Conservation (phyloP, 164 flowering plant species). For the Sedum album region DNA sequence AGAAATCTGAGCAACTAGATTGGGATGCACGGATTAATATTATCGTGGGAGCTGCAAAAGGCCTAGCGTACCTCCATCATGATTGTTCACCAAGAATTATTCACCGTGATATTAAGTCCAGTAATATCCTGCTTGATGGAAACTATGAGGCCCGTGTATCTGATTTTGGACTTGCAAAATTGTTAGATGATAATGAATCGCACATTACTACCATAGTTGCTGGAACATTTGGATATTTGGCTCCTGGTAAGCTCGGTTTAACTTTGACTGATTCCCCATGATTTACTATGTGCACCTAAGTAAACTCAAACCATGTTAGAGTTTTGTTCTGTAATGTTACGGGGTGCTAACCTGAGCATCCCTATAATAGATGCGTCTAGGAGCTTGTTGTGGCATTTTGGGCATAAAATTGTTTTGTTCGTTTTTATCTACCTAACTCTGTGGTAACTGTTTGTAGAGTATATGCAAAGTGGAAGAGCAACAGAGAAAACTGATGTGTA, state of each 20-base stretch:
- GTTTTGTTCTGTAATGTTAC: background rate
- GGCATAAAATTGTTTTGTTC: no score
- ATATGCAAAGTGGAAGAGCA: no score
- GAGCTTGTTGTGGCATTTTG: background rate
- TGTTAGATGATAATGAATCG: background rate
- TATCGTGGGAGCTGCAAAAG: slow-evolving; percentile 86
- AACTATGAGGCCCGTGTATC: slow-evolving; percentile 83
- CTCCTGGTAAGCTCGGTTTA: slow-evolving; percentile 33
- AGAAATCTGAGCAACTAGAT: slow-evolving; percentile 26
- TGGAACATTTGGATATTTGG: slow-evolving; percentile 94
- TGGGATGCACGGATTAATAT: slow-evolving; percentile 74
- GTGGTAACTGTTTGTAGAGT: no score
- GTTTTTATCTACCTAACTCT: no score
- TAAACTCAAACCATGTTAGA: background rate
- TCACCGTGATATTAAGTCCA: slow-evolving; percentile 89
- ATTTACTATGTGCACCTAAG: background rate
- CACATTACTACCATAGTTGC: slow-evolving; percentile 96
- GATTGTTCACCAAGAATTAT: slow-evolving; percentile 82
- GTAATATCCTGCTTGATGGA: slow-evolving; percentile 88
- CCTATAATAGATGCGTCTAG: background rate
- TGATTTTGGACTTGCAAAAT: slow-evolving; percentile 44
- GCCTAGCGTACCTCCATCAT: slow-evolving; percentile 87
- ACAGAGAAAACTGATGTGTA: no score
- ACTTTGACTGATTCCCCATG: background rate
- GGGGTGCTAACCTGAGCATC: background rate